Percentiles rank a stretch among this genome's conserved stretches.
Conservation (phyloP, 2,329 filamentous ascomycete genomes). For the Venturia carpophila region DNA sequence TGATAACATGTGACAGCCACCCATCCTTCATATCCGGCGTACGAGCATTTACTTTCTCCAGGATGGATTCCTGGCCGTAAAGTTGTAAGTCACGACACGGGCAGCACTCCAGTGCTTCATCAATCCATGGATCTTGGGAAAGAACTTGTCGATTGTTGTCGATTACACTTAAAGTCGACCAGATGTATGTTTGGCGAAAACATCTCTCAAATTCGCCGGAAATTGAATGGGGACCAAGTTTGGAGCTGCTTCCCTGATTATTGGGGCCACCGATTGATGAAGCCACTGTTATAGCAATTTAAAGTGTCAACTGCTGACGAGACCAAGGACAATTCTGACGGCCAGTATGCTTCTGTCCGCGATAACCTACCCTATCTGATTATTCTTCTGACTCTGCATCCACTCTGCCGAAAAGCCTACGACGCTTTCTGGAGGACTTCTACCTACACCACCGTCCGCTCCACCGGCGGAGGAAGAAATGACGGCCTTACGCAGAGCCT, state of each 20-base stretch:
- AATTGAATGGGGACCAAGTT: too few species aligned
- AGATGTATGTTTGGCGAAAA: too few species aligned
- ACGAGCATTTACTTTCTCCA: slow-evolving; percentile 58
- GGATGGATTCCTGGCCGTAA: slow-evolving; percentile 92
- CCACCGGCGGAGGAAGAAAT: slow-evolving; percentile 23
- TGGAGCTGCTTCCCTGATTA: too few species aligned
- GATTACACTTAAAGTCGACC: too few species aligned
- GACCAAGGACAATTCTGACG: slow-evolving; percentile 73
- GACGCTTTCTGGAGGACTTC: slow-evolving; percentile 44
- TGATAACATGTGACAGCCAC: slow-evolving; percentile 48
- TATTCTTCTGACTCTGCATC: slow-evolving; percentile 67
- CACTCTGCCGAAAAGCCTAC: slow-evolving; percentile 65
- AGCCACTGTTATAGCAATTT: not conserved
- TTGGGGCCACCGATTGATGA: too few species aligned
- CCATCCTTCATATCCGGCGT: slow-evolving; percentile 73
- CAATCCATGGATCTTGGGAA: too few species aligned
- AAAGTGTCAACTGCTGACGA: not conserved
- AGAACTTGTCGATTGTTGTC: too few species aligned
- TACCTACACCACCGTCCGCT: slow-evolving; percentile 39
- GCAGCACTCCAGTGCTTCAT: not conserved
- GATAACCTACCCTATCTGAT: slow-evolving; percentile 76
- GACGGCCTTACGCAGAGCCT: slow-evolving; percentile 34
- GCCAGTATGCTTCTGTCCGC: slow-evolving; percentile 80
- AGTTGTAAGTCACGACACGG: slow-evolving; percentile 50
- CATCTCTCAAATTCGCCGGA: too few species aligned